Conservation (phyloP, 2,329 filamentous ascomycete genomes). For the Xylariaceae sp. region DNA sequence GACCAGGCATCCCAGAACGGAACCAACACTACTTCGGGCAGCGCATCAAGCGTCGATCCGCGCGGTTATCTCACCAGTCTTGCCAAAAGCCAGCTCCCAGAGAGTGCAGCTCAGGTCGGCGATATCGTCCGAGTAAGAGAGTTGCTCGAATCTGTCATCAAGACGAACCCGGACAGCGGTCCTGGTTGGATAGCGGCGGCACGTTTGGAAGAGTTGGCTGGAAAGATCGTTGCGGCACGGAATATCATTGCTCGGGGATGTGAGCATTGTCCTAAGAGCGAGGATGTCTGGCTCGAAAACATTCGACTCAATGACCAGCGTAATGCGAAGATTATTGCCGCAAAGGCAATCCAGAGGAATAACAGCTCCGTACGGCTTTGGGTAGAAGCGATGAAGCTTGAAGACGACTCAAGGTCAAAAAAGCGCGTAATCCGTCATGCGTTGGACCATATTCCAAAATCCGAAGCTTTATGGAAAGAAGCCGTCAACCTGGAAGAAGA, state of each 20-base stretch:
- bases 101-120: constrained; percentile 79
- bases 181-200: constrained; percentile 96
- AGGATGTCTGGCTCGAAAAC: constrained; percentile 94
- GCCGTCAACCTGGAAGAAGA: constrained; percentile 94
- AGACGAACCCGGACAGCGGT: constrained; percentile 91
- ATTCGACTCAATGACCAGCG: constrained; percentile 88
- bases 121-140: constrained; percentile 93
- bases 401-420: constrained; percentile 76
- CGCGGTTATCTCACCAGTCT: constrained; percentile 94
- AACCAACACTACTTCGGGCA: constrained; percentile 67
- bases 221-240: constrained; percentile 83
- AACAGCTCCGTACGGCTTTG: constrained; percentile 83
- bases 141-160: constrained; percentile 92
- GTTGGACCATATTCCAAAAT: constrained; percentile 87
- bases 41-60: constrained; percentile 85
- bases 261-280: constrained; percentile 85
- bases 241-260: constrained; percentile 86
- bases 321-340: constrained; percentile 94
- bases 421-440: constrained; percentile 91
- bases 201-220: constrained; percentile 85
- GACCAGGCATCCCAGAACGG: constrained; percentile 79
- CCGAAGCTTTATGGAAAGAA: constrained; percentile 96
- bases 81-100: constrained; percentile 73
- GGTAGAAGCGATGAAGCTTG: constrained; percentile 93
- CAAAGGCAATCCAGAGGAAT: constrained; percentile 88